Percentiles rank a stretch among this genome's conserved stretches.
phyloP scores from a whole-genome alignment of 768 basidiomycete genomes.

The Collybia sordida region DNA sequence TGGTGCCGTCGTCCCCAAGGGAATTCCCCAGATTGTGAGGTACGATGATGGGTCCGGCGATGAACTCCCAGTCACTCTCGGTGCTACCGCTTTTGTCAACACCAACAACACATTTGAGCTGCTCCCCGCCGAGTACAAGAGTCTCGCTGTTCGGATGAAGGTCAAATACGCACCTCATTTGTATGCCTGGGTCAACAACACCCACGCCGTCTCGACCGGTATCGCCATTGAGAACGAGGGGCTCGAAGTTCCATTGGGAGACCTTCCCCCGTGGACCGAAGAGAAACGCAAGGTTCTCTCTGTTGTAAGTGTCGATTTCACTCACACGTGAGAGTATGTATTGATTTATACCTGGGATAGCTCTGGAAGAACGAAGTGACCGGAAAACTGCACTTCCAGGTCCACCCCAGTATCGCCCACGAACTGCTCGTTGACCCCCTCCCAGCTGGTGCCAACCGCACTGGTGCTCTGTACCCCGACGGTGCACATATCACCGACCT shows the following conservation, averaged over 20 bases:
- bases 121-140: conserved; percentile 68
- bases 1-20: conserved; percentile 69
- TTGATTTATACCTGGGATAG: conserved; percentile 31
- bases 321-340: conserved; percentile 21
- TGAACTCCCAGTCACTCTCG: conserved; percentile 77
- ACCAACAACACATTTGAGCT: conserved; percentile 85
- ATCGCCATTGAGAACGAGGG: conserved; percentile 81
- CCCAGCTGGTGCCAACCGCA: conserved; percentile 52
- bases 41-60: conserved; percentile 91
- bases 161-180: conserved; percentile 85
- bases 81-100: conserved; percentile 82
- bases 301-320: conserved; percentile 32
- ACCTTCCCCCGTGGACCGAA: conserved; percentile 84
- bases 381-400: conserved; percentile 80
- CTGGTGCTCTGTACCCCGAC: conserved; percentile 78
- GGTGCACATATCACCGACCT: conserved; percentile 77
- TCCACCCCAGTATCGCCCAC: conserved; percentile 76
- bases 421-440: conserved; percentile 77
- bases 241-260: conserved; percentile 59
- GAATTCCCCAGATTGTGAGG: conserved; percentile 58
- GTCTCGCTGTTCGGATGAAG: conserved; percentile 73
- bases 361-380: conserved; percentile 93
- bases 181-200: conserved; percentile 87
- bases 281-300: conserved; percentile 72
- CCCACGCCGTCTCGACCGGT: conserved; percentile 75